phyloP scores from a whole-genome alignment of 768 basidiomycete genomes.

The Leccinum subgranulosum region DNA sequence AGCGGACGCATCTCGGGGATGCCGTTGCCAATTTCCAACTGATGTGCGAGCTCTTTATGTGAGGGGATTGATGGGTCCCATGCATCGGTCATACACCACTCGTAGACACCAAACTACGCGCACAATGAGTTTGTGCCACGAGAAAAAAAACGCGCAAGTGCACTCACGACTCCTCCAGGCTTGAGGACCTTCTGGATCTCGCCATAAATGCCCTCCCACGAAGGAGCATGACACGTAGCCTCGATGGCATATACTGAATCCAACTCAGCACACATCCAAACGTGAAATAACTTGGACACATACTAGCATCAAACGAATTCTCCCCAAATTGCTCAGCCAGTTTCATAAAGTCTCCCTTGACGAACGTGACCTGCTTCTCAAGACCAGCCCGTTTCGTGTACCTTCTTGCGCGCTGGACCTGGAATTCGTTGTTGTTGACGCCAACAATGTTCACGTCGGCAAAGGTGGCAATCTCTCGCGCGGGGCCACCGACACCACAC shows the following conservation, averaged over 20 bases:
- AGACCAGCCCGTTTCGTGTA: slow-evolving; percentile 80
- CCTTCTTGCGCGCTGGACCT: slow-evolving; percentile 78
- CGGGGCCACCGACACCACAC: slow-evolving; percentile 97
- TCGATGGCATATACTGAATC: slow-evolving; percentile 89
- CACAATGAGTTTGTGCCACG: background rate
- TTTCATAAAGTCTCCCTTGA: slow-evolving; percentile 97
- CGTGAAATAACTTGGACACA: slow-evolving; percentile 19
- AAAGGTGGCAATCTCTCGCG: slow-evolving; percentile 92
- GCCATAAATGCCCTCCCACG: slow-evolving; percentile 93
- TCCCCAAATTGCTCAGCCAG: slow-evolving; percentile 88
- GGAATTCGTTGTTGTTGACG: slow-evolving; percentile 96
- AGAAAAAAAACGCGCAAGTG: background rate
- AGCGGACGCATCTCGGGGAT: slow-evolving; percentile 96
- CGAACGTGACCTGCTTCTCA: slow-evolving; percentile 73
- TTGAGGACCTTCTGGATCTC: slow-evolving; percentile 93
- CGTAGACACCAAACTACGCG: slow-evolving; percentile 90
- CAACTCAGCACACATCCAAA: slow-evolving; percentile 4
- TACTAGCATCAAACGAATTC: slow-evolving; percentile 91
- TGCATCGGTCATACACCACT: slow-evolving; percentile 97
- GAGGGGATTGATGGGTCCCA: slow-evolving; percentile 85
- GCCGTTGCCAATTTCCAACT: slow-evolving; percentile 92
- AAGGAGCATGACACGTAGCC: slow-evolving; percentile 94
- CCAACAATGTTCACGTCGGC: slow-evolving; percentile 82
- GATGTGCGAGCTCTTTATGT: slow-evolving; percentile 90
- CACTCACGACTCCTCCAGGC: slow-evolving; percentile 87